phyloP scores from a whole-genome alignment of 1,139 yeast genomes.

The Pichiaceae sp. region DNA sequence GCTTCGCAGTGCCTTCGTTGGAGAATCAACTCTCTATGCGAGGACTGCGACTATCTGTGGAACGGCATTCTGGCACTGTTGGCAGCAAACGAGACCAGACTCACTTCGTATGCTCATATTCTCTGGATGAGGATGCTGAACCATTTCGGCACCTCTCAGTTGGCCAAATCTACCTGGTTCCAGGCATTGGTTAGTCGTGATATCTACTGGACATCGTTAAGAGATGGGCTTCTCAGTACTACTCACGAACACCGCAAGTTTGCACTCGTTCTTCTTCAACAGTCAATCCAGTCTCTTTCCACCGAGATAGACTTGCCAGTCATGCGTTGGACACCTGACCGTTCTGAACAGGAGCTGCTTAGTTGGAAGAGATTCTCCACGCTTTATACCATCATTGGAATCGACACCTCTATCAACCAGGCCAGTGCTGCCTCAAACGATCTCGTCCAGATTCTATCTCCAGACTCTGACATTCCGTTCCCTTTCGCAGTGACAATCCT shows the following conservation, averaged over 20 bases:
- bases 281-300: constrained; percentile 43
- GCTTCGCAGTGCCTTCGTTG: constrained; percentile 38
- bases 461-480: constrained; percentile 43
- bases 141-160: constrained; percentile 12
- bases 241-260: constrained; percentile 69
- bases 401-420: constrained; percentile 83
- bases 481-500: constrained; percentile 68
- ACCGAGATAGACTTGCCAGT: constrained; percentile 31
- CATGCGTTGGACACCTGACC: constrained; percentile 38
- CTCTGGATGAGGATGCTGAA: constrained; percentile 49
- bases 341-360: constrained; percentile 28
- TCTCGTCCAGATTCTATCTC: constrained; percentile 47
- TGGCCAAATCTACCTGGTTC: constrained; percentile 21
- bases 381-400: constrained; percentile 68
- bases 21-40: constrained; percentile 32
- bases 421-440: constrained; percentile 72
- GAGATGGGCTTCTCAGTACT: constrained; percentile 44
- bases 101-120: constrained; percentile 37
- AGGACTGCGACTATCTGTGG: constrained; percentile 34
- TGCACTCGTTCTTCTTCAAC: constrained; percentile 58
- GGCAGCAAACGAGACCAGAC: constrained; percentile 24
- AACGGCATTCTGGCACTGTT: constrained; percentile 31
- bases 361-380: constrained; percentile 73
- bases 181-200: constrained; percentile 29
- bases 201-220: constrained; percentile 54